Evolutionary conservation across 176 grass and related monocot genomes (phyloP).

Genomic region (Raddia distichophylla): DNA sequence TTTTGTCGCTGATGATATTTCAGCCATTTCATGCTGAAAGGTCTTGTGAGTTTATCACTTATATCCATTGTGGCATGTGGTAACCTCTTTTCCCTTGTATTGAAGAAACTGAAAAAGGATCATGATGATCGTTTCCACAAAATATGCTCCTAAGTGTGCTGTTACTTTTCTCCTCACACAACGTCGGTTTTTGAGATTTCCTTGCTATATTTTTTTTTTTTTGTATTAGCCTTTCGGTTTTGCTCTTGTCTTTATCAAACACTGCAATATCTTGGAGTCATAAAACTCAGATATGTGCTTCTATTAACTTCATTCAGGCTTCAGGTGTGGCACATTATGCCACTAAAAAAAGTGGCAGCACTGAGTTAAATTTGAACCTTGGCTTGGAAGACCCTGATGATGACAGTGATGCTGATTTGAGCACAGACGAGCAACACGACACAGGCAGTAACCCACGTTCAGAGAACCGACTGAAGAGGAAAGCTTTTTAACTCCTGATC

Average conservation of each 20-base stretch:
- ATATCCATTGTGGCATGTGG: conserved; percentile 18
- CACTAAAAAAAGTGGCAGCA: conserved; percentile 56
- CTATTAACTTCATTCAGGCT: conserved; percentile 45
- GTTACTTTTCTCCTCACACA: neutral
- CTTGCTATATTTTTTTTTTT: neutral
- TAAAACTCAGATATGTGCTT: conserved; percentile 2
- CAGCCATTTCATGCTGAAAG: conserved; percentile 10
- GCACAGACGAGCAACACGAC: conserved; percentile 44
- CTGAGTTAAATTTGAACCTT: conserved; percentile 74
- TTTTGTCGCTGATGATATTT: neutral
- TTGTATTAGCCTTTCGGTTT: neutral
- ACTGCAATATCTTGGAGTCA: neutral
- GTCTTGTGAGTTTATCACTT: neutral
- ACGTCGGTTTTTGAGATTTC: neutral
- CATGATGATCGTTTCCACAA: neutral
- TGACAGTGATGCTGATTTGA: conserved; percentile 68
- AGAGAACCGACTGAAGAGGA: conserved; percentile 47
- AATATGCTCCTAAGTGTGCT: neutral
- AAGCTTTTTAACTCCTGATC: conserved; percentile 46
- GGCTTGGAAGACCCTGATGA: conserved; percentile 66
- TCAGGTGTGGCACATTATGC: conserved; percentile 43
- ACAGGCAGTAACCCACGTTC: conserved; percentile 14
- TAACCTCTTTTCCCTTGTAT: neutral
- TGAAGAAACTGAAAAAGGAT: neutral
- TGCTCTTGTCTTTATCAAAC: neutral